Conservation (phyloP, 2,329 filamentous ascomycete species). For the Xylaria digitata region DNA sequence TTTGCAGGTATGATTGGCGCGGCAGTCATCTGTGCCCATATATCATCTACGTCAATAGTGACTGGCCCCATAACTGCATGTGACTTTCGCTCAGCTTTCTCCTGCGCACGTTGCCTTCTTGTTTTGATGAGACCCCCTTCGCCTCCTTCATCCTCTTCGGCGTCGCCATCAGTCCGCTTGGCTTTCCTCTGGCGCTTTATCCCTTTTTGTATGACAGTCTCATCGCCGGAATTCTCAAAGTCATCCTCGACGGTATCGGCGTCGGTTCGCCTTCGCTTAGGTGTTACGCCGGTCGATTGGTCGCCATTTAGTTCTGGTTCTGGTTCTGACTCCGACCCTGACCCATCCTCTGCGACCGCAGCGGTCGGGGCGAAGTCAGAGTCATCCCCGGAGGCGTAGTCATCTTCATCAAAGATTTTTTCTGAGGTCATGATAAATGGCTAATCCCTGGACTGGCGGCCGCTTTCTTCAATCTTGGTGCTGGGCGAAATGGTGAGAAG, state of each 20-base stretch:
- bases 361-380: slow-evolving; percentile 77
- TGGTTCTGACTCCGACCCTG: slow-evolving; percentile 67
- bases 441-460: background rate
- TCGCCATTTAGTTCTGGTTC: slow-evolving; percentile 54
- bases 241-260: slow-evolving; percentile 55
- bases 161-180: slow-evolving; percentile 55
- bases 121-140: slow-evolving; percentile 78
- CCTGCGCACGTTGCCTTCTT: slow-evolving; percentile 73
- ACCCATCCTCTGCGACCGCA: slow-evolving; percentile 57
- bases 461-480: slow-evolving; percentile 4
- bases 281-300: slow-evolving; percentile 34
- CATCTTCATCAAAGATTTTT: slow-evolving; percentile 58
- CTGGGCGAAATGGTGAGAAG: background rate
- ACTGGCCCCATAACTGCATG: slow-evolving; percentile 66
- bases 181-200: slow-evolving; percentile 64
- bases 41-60: slow-evolving; percentile 76
- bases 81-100: slow-evolving; percentile 70
- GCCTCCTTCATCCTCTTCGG: slow-evolving; percentile 63
- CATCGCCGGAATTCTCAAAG: slow-evolving; percentile 78
- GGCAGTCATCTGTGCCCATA: slow-evolving; percentile 75
- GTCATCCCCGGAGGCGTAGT: slow-evolving; percentile 77
- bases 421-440: slow-evolving; percentile 57
- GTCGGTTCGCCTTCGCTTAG: slow-evolving; percentile 50
- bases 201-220: slow-evolving; percentile 73
- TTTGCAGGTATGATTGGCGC: slow-evolving; percentile 53